Evolutionary conservation across 768 basidiomycete genomes (phyloP), one percentile per base, ranked within the genome.

Genomic region (Collybia sordida): DNA sequence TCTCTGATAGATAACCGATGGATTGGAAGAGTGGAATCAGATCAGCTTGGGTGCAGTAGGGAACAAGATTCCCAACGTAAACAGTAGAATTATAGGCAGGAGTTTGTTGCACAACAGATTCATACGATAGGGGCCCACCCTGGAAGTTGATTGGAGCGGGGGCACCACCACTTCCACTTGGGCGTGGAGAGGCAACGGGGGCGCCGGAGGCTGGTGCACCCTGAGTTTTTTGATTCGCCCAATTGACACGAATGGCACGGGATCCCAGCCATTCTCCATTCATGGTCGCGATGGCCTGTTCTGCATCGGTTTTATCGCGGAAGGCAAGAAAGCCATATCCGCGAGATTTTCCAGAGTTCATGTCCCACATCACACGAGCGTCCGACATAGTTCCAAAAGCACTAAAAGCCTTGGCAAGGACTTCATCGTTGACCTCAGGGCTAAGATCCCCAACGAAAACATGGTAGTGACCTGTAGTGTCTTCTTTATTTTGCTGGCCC

Each of bases 371-470:
- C 53, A 98, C 97, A 27, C 97, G 85, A 43, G 96, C 96, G 70
- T 99, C 97, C 45, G 93, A 95, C 72, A 99, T 80, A 53, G 89
- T 90, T 25, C 94, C 95, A 66, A 99, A 99, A 34, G 96, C 96
- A 60, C 84, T 86, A 78, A 99, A 99, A 6, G 97, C 97, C 75
- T 98, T 98, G 50, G 75, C 88, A 55, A 99, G 85, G 47, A 98
- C 93, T 15, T 95, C 94, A 62, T 99, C 97, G 67, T 93, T 98
- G 66, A 99, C 95, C 69, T 99, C 97, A 19, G 97, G 96, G 59
- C 90, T 93, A 61, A 99, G 90, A 75, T 99, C 97, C n/a, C 97
- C 97, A 56, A 98, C 96, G 70, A 99, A 99, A 62, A 99, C 94
- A 67, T 99, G 97, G 72, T 84, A 98, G 71, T 99, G 97, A 58